phyloP scores from a whole-genome alignment of 768 basidiomycete species.

The Pholiota molesta region DNA sequence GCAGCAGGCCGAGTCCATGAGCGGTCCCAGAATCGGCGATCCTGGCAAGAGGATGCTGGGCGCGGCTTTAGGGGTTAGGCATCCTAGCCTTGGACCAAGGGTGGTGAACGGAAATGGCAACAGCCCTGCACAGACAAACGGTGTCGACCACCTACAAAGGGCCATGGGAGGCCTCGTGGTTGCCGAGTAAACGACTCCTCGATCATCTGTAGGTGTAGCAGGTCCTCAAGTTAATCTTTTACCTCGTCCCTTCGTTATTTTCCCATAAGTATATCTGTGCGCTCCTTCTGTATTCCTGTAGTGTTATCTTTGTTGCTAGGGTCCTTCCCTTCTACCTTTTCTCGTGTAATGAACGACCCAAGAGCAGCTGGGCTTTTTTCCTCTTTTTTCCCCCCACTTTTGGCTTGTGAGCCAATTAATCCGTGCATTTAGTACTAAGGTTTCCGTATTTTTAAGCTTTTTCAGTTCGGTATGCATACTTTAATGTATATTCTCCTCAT shows the following conservation, averaged over 20 bases:
- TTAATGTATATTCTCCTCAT: not conserved
- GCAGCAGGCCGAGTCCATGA: slow-evolving; percentile 34
- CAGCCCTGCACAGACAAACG: slow-evolving; percentile 42
- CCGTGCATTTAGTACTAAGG: slow-evolving; percentile 22
- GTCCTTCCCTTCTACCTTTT: slow-evolving; percentile 15
- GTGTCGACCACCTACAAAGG: slow-evolving; percentile 67
- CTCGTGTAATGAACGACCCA: slow-evolving; percentile 20
- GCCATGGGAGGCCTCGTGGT: slow-evolving; percentile 76
- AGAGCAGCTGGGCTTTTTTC: slow-evolving; percentile 25
- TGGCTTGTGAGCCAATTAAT: slow-evolving; percentile 20
- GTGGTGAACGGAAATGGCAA: slow-evolving; percentile 45
- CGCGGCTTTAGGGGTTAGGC: slow-evolving; percentile 81
- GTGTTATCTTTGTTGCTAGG: slow-evolving; percentile 20
- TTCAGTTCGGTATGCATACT: slow-evolving; percentile 14
- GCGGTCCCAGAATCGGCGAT: slow-evolving; percentile 83
- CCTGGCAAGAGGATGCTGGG: slow-evolving; percentile 90
- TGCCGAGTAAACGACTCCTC: slow-evolving; percentile 56
- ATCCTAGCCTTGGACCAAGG: slow-evolving; percentile 72
- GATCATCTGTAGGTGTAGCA: slow-evolving; percentile 7
- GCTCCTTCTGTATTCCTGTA: slow-evolving; percentile 21
- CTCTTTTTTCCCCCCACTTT: slow-evolving; percentile 14
- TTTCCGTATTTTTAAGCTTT: slow-evolving; percentile 6
- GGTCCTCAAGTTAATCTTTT: slow-evolving; percentile 10
- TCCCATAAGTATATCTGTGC: slow-evolving; percentile 16
- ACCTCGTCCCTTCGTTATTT: slow-evolving; percentile 19